These are phyloP conservation scores for Ceratobasidium sp. DNA, from an alignment of 1,284 basidiomycete species.

Conservation along the genomic window DNA sequence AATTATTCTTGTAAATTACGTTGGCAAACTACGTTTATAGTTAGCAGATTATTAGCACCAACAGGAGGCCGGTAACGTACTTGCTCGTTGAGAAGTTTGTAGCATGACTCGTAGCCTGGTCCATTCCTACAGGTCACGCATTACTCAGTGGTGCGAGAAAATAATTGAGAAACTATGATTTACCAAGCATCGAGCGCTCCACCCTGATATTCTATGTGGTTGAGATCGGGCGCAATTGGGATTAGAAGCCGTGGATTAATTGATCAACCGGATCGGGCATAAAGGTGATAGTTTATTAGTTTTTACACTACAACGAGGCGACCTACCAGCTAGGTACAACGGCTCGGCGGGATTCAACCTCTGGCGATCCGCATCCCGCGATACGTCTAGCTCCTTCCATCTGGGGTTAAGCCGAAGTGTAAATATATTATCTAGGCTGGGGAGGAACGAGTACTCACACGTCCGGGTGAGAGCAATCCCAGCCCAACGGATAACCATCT, in stretches of 20 bases:
- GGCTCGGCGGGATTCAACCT: slow-evolving; percentile 32
- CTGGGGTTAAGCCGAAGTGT: background rate
- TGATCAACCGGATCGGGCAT: background rate
- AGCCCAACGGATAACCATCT: slow-evolving; percentile 39
- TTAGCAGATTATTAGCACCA: background rate
- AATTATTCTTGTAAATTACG: slow-evolving; percentile 56
- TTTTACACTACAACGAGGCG: background rate
- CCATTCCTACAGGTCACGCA: slow-evolving; percentile 5
- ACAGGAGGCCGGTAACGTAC: slow-evolving; percentile 39
- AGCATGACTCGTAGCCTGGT: slow-evolving; percentile 31
- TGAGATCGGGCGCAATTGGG: background rate
- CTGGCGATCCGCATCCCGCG: slow-evolving; percentile 33
- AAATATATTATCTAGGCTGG: background rate
- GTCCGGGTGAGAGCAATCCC: slow-evolving; percentile 35
- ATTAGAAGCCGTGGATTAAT: too few species aligned
- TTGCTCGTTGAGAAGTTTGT: slow-evolving; percentile 38
- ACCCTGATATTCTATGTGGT: slow-evolving; percentile 12
- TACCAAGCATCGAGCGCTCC: slow-evolving; percentile 44
- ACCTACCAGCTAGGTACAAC: slow-evolving; percentile 25
- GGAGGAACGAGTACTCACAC: background rate
- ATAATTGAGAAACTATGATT: background rate
- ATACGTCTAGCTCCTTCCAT: slow-evolving; percentile 19
- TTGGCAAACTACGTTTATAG: slow-evolving; percentile 31
- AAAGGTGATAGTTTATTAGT: background rate
- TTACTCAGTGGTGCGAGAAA: background rate